These are phyloP conservation scores for Fusarium burgessii DNA, from an alignment of 2,329 filamentous ascomycete genomes.

Conservation along the genomic window DNA sequence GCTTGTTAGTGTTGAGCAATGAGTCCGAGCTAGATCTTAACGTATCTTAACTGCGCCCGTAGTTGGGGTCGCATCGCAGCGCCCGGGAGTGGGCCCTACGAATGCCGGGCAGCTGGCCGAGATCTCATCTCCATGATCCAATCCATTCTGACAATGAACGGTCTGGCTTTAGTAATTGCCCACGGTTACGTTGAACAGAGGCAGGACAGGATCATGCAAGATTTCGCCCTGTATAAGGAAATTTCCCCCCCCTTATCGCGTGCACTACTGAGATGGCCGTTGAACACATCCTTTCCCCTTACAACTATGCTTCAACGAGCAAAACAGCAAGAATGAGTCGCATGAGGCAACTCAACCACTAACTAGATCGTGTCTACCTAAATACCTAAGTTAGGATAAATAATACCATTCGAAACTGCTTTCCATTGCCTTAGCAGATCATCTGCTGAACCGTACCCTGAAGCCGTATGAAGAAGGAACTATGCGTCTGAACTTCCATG, in stretches of 20 bases:
- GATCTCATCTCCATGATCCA: slow-evolving; percentile 22
- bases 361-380: background rate
- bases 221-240: background rate
- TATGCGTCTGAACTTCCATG: background rate
- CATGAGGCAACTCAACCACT: background rate
- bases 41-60: slow-evolving; percentile 8
- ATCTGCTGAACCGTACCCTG: background rate
- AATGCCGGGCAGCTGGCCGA: slow-evolving; percentile 29
- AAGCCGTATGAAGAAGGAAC: background rate
- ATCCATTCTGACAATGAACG: slow-evolving; percentile 3
- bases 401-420: background rate
- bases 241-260: too few relatives aligned
- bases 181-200: background rate
- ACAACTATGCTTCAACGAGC: background rate
- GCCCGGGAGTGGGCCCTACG: slow-evolving; percentile 13
- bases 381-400: background rate
- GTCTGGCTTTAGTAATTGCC: slow-evolving; percentile 3
- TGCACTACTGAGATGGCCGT: too few relatives aligned
- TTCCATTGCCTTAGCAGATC: background rate
- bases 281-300: too few relatives aligned
- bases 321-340: background rate
- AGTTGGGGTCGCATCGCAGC: background rate
- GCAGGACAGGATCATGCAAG: background rate
- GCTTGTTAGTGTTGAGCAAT: background rate
- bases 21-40: background rate